phyloP scores from a whole-genome alignment of 2,329 filamentous ascomycete genomes.

The Claviceps capensis region DNA sequence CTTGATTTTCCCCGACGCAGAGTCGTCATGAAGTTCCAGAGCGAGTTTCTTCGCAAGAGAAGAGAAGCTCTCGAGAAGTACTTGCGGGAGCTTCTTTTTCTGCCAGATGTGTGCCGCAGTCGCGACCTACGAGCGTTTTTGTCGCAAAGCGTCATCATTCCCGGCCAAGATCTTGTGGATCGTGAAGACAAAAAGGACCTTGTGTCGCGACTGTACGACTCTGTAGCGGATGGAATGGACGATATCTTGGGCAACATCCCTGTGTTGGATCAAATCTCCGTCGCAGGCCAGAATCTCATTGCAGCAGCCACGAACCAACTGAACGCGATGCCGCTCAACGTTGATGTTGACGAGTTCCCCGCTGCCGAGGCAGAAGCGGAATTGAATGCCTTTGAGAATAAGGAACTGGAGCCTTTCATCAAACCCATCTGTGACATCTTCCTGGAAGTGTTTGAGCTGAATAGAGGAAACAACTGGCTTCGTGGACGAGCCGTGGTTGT shows the following conservation, averaged over 20 bases:
- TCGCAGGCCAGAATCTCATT: conserved; percentile 83
- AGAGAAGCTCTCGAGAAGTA: conserved; percentile 75
- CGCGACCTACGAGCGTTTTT: conserved; percentile 85
- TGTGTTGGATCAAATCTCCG: conserved; percentile 83
- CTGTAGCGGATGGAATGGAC: conserved; percentile 94
- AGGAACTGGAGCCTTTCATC: conserved; percentile 85
- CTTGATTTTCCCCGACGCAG: conserved; percentile 86
- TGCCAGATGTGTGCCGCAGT: conserved; percentile 89
- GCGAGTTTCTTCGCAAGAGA: conserved; percentile 86
- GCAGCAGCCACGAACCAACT: conserved; percentile 58
- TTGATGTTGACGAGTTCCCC: conserved; percentile 34
- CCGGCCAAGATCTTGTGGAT: conserved; percentile 41
- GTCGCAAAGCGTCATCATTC: conserved; percentile 69
- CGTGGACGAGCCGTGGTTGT: conserved; percentile 91
- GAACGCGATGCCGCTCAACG: conserved; percentile 37
- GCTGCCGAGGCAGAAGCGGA: conserved; percentile 82
- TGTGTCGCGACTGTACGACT: conserved; percentile 89
- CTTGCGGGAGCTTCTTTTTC: conserved; percentile 62
- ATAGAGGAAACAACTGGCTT: conserved; percentile 93
- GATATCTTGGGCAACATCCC: conserved; percentile 94
- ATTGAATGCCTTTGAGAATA: conserved; percentile 81
- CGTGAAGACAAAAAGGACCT: conserved; percentile 67
- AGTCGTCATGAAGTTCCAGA: conserved; percentile 92
- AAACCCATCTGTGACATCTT: conserved; percentile 98
- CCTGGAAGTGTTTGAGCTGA: conserved; percentile 87